These are phyloP conservation scores for Hypholoma fasciculare DNA, from an alignment of 768 basidiomycete genomes.

Conservation along the genomic window DNA sequence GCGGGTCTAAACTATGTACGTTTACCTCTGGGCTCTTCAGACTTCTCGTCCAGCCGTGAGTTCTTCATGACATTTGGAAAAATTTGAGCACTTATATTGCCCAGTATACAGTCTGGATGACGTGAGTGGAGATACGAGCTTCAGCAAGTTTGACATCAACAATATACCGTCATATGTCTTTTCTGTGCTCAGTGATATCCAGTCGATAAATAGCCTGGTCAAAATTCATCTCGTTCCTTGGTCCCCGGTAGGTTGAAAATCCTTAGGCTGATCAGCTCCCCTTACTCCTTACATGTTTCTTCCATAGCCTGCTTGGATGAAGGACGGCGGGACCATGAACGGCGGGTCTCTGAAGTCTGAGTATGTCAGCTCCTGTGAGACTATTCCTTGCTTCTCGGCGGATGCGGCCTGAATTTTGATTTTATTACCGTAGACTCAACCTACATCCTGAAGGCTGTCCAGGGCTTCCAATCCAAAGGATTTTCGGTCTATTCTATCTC, in stretches of 20 bases:
- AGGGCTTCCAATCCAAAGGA: constrained; percentile 65
- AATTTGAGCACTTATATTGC: background rate
- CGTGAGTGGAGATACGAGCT: constrained; percentile 55
- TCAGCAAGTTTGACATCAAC: constrained; percentile 56
- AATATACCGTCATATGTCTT: constrained; percentile 63
- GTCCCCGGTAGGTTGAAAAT: constrained; percentile 60
- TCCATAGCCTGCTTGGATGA: constrained; percentile 77
- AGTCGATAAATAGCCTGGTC: constrained; percentile 48
- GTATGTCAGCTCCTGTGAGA: constrained; percentile 50
- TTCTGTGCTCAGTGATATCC: constrained; percentile 63
- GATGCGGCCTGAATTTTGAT: background rate
- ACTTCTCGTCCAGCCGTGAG: constrained; percentile 63
- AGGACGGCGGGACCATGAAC: constrained; percentile 62
- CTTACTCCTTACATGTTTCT: no score
- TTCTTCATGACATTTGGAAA: background rate
- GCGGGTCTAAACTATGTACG: constrained; percentile 73
- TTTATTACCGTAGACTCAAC: constrained; percentile 52
- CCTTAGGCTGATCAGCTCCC: background rate
- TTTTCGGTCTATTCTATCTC: constrained; percentile 63
- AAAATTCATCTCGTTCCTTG: constrained; percentile 47
- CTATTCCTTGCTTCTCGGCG: background rate
- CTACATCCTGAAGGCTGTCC: constrained; percentile 71
- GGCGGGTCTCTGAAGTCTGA: constrained; percentile 59
- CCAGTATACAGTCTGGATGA: constrained; percentile 69
- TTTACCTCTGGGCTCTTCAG: constrained; percentile 70